Conservation (phyloP, 768 basidiomycete genomes). For the Solioccasus polychromus region DNA sequence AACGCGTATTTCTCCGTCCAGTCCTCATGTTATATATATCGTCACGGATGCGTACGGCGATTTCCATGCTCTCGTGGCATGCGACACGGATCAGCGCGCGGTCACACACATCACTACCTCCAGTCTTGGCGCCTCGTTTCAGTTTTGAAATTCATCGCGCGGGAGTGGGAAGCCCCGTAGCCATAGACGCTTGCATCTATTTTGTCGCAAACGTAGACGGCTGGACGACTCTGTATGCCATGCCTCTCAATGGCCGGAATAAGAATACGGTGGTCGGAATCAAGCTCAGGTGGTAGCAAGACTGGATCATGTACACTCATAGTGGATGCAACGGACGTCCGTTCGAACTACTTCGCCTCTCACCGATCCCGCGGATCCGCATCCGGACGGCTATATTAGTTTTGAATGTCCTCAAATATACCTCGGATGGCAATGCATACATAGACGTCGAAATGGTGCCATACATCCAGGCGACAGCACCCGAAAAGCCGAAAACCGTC, state of each 20-base stretch:
- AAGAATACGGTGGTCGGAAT: slow-evolving; percentile 32
- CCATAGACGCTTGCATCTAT: slow-evolving; percentile 28
- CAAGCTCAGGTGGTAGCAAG: slow-evolving; percentile 30
- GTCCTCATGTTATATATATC: slow-evolving; percentile 32
- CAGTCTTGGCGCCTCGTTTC: slow-evolving; percentile 23
- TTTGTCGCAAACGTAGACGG: slow-evolving; percentile 41
- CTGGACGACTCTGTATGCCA: slow-evolving; percentile 30
- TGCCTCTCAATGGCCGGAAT: slow-evolving; percentile 30
- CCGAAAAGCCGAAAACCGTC: slow-evolving; percentile 23
- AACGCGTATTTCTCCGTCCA: slow-evolving; percentile 29
- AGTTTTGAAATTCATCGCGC: slow-evolving; percentile 35
- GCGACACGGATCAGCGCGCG: slow-evolving; percentile 28
- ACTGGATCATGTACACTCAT: slow-evolving; percentile 28
- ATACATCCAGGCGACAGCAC: slow-evolving; percentile 35
- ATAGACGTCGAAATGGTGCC: slow-evolving; percentile 26
- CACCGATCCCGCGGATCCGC: slow-evolving; percentile 29
- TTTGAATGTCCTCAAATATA: slow-evolving; percentile 18
- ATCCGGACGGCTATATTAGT: slow-evolving; percentile 30
- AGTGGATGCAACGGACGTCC: slow-evolving; percentile 35
- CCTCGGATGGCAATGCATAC: slow-evolving; percentile 25
- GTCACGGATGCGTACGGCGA: slow-evolving; percentile 39
- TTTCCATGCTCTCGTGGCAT: slow-evolving; percentile 35
- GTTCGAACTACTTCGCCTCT: slow-evolving; percentile 33
- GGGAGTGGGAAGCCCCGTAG: slow-evolving; percentile 30
- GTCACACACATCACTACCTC: slow-evolving; percentile 40